Base-by-base conservation (phyloP, 2,329 filamentous ascomycete genomes). In the Pyricularia sp. region DNA sequence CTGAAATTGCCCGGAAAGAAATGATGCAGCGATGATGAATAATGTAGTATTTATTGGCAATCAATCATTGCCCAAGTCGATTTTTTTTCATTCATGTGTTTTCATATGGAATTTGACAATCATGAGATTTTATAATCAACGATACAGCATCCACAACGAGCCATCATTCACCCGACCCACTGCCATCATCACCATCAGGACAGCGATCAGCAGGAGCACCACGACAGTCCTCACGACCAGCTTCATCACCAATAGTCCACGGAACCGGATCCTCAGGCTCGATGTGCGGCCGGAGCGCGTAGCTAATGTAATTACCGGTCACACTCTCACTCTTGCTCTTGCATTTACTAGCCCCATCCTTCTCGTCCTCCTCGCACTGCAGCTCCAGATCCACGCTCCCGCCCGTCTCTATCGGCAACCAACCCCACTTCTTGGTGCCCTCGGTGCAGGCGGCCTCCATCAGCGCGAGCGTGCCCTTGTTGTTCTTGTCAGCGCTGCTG, bases 1-100 rank as follows among this genome's bases (percentile, higher is more conserved):
- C 78, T 94, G 59, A 91, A 91, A 77, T 79, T 90, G 69, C 83
- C 88, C 33, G 87, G 87, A 9, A 93, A 92, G 84, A 93, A 92
- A 81, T 91, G 76, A 63, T 14, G 23, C 23, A 63, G 59, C 25
- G 59, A 30, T 17, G 23, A 61, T 12, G 7, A 63, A 17, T 9
- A 63, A 30, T 63, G 9, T 26, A 28, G 26, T 20, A 20, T 28
- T 28, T 63, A 28, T 28, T 28, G 14, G 26, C 26, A 28, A 28
- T 30, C 25, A 63, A 63, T 2, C 26, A 28, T 28, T 26, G 59
- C 11, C 17, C 59, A 30, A 28, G 26, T 12, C n/a, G 26, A 61
- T n/a, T 9, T 50, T n/a, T 9, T 50, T 50, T 50, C 6, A 50
- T 50, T 50, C 42, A n/a, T n/a, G 20, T 50, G 20, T 20, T 20